These are phyloP conservation scores for Annulohypoxylon truncatum DNA, from an alignment of 2,329 filamentous ascomycete genomes.

Conservation along the genomic window DNA sequence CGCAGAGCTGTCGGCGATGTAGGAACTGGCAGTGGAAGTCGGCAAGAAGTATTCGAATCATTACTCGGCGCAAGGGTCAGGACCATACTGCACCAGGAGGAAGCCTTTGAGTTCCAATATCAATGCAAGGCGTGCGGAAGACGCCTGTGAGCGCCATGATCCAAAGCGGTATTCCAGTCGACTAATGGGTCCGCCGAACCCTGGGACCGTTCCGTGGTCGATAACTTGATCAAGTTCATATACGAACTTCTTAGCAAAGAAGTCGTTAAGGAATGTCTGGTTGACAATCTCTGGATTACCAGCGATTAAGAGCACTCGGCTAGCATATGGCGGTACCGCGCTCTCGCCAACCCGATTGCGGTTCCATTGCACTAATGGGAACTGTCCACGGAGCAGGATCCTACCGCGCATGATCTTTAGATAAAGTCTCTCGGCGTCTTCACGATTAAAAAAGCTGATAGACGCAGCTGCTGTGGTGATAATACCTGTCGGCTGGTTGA, in stretches of 20 bases:
- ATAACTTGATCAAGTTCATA: slow-evolving; percentile 25
- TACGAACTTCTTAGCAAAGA: slow-evolving; percentile 26
- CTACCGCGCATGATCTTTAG: not conserved
- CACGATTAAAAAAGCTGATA: slow-evolving; percentile 28
- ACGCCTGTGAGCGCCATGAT: slow-evolving; percentile 25
- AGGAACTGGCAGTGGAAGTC: not conserved
- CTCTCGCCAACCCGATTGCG: slow-evolving; percentile 18
- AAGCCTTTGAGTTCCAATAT: slow-evolving; percentile 17
- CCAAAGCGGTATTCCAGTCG: slow-evolving; percentile 35
- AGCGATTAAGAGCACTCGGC: slow-evolving; percentile 27
- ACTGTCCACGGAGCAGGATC: not conserved
- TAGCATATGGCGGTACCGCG: not conserved
- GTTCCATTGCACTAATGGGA: slow-evolving; percentile 23
- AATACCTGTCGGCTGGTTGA: slow-evolving; percentile 1
- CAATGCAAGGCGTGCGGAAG: slow-evolving; percentile 13
- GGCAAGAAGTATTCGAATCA: not conserved
- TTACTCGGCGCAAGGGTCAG: slow-evolving; percentile 24
- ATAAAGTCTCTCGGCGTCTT: slow-evolving; percentile 12
- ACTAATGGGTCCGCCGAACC: not conserved
- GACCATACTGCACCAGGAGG: slow-evolving; percentile 9
- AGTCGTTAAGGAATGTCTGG: not conserved
- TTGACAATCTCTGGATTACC: slow-evolving; percentile 27
- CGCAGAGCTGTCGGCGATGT: not conserved
- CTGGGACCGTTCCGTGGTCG: slow-evolving; percentile 17
- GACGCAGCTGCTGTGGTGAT: slow-evolving; percentile 11